Base-by-base conservation (phyloP, 2,329 filamentous ascomycete species). In the Zalaria obscura region DNA sequence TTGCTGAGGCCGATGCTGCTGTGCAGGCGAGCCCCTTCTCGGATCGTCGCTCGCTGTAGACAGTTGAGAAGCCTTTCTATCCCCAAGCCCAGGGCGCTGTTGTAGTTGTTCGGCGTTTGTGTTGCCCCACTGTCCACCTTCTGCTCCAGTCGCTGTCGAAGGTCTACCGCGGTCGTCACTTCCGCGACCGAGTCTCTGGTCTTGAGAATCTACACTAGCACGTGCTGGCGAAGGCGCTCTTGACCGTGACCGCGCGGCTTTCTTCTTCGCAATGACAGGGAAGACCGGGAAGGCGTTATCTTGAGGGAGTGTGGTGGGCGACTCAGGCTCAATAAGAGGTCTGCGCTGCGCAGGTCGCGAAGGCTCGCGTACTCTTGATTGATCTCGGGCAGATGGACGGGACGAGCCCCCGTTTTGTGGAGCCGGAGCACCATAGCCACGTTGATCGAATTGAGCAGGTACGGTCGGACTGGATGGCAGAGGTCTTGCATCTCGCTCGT, bases 241-340 rank as follows among this genome's bases (percentile, higher is more conserved):
- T 55, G 41, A 60, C 45, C 18, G 50, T 49, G 25, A 50, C 52
- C 37, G 42, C 38, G 18, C 18, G 18, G 50, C 43, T 51, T 57
- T 50, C 48, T 54, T 43, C 33, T 56, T 51, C 39, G 53, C 18
- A 18, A 18, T 48, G 25, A 52, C 51, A 9, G 63, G 63, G 47
- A 70, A 70, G 1, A 58, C 55, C 5, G 67, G 67, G 41, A 71
- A 71, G 0, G 67, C 65, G 45, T 66, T 71, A 50, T 71, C 67
- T 39, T 55, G 56, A 5, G 55, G 46, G 25, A 58, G 29, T 2
- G 48, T 46, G 25, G 54, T 50, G 2, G 57, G 57, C 5, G 52
- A 52, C 11, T 40, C 40, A 5, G 48, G 43, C 18, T 53, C 49
- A 8, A 52, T 47, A 37, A 59, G 50, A 41, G 57, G 49, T 39